Base-by-base conservation (phyloP, 169 alveolate genomes). In the Plasmodium cynomolgi region DNA sequence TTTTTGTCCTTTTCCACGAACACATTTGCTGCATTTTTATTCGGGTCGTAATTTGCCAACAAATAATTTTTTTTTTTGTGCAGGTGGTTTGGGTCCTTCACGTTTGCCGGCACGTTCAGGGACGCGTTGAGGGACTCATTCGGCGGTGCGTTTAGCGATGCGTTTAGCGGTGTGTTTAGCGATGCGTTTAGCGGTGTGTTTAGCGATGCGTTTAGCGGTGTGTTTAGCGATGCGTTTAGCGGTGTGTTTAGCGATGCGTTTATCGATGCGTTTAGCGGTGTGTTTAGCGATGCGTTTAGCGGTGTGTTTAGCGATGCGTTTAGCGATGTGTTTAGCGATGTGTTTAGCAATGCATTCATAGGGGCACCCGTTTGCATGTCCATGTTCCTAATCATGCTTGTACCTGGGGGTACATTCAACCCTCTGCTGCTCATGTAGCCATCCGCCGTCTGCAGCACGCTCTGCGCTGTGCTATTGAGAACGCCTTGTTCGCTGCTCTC, bases 11-110 rank as follows among this genome's bases (percentile, higher is more conserved):
- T 47, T 20, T 74, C 84, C 68, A 84, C 34, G 39, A 74, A 84
- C n/a, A 75, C 9, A 4, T 84, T 84, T 44, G 74, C 9, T 41
- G 41, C 75, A 84, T 84, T 84, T 8, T 84, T 84, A 31, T 20
- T 71, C n/a, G 15, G 11, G 41, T 74, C 93, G 56, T 84, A 74
- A 84, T 39, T 84, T 56, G 37, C 58, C 0, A 68, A 26, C 11
- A 50, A 9, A 56, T 4, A 33, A 31, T 74, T 41, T 6, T 74
- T 84, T n/a, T 75, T 74, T 37, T 68, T 62, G 20, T 83, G 41
- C 75, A 20, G 47, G 50, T 71, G 47, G 26, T 44, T 41, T 20
- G n/a, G 31, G 15, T 86, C 93, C 44, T 86, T 74, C 41, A 68
- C 41, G n/a, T 68, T 26, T 23, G 17, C 3, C 13, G 31, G 77